Evolutionary conservation across 164 flowering plant species (phyloP), one percentile per base, ranked within the genome.

Genomic region (Houttuynia cordata): DNA sequence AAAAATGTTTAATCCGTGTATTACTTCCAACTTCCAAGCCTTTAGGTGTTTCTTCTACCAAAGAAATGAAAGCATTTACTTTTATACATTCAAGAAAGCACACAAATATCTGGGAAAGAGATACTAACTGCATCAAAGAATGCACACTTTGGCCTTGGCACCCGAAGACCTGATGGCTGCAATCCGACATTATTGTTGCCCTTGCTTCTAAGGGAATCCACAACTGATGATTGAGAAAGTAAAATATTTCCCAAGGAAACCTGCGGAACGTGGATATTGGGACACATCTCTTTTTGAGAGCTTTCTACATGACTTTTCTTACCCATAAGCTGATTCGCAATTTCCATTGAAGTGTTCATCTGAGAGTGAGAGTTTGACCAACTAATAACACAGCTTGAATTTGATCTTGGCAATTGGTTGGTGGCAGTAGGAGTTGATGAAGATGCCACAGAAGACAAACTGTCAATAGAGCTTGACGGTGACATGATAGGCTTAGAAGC

Each of bases 131-230:
- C 95, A 72, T 93, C 99, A 76, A 93, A 93, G 72, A 82, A 93
- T 24, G 96, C 99, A 66, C 85, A 80, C 70, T 91, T 91, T 14
- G 96, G 95, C 30, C 97, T 88, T 62, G 97, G 97, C 84, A 83
- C 65, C 62, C 96, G 78, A 39, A 94, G 84, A 40, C 97, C 95
- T 4, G 99, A 74, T 23, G 93, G 95, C 49, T 45, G 49, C 62
- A 15, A 55, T 57, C 53, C 30, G 18, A 19, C 24, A 24, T 22
- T 22, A 49, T 60, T 34, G 47, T 45, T 41, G 51, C n/a, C 20
- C 17, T 50, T 21, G 21, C 53, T 65, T 57, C 56, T 67, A 25
- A 67, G 37, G 55, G 42, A 64, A 51, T 57, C 40, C 41, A 63
- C 51, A 12, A 79, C 64, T 66, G 70, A 64, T 53, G 75, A 74